A percentile compares a stretch with the other conserved stretches of the same genome.
These are phyloP conservation scores for Abelmoschus esculentus DNA, from an alignment of 345 rosid species.

Conservation along the genomic window DNA sequence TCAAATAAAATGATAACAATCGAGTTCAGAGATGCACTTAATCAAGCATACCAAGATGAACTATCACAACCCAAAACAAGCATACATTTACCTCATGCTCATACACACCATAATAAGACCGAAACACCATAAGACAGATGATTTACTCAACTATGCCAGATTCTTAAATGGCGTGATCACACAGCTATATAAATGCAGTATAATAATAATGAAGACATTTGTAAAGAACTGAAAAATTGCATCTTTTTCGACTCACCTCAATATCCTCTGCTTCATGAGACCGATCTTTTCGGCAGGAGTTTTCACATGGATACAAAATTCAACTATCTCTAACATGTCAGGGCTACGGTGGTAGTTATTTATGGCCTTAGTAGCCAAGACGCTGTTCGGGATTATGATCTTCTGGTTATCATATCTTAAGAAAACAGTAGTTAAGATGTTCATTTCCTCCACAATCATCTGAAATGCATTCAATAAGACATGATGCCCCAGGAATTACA, in stretches of 20 bases:
- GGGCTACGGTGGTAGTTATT: constrained; percentile 82
- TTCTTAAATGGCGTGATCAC: not conserved
- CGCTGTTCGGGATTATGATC: constrained; percentile 52
- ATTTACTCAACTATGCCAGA: not conserved
- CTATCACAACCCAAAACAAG: not conserved
- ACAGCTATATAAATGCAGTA: not conserved
- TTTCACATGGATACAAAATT: constrained; percentile 63
- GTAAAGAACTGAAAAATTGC: not conserved
- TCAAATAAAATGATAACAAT: not conserved
- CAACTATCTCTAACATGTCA: constrained; percentile 73
- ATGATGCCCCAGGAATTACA: not conserved
- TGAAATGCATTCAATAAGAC: constrained; percentile 14
- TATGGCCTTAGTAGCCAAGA: constrained; percentile 62
- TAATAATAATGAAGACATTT: not conserved
- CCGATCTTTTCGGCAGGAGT: constrained; percentile 67
- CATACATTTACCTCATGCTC: not conserved
- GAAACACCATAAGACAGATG: not conserved
- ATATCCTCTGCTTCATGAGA: constrained; percentile 54
- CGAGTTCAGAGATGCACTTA: not conserved
- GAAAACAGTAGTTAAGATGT: constrained; percentile 73
- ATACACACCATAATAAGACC: not conserved
- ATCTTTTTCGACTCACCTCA: constrained; percentile 27
- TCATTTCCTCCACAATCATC: constrained; percentile 97
- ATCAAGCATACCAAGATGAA: not conserved
- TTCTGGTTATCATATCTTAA: constrained; percentile 69